phyloP scores from a whole-genome alignment of 1,284 basidiomycete species.

The Meira miltonrushii region DNA sequence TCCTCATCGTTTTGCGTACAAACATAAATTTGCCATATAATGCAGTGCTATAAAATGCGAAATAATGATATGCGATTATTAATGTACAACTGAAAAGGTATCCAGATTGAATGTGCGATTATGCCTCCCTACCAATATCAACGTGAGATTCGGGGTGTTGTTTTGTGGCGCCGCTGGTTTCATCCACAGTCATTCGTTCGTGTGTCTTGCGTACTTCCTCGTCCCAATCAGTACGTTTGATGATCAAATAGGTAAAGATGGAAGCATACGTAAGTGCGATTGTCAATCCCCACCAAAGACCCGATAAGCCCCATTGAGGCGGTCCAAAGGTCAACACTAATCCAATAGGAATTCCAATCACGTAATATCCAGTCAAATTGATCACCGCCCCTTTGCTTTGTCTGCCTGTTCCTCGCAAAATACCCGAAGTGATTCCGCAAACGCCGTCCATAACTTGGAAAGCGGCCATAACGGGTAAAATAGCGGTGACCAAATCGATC shows the following conservation, averaged over 20 bases:
- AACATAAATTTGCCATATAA: too few relatives aligned
- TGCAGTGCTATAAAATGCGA: too few relatives aligned
- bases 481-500: slow-evolving; percentile 63
- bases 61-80: too few relatives aligned
- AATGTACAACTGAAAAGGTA: too few relatives aligned
- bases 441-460: slow-evolving; percentile 73
- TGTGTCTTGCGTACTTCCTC: slow-evolving; percentile 6
- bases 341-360: slow-evolving; percentile 55
- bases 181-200: slow-evolving; percentile 4
- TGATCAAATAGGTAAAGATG: slow-evolving; percentile 1
- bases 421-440: slow-evolving; percentile 65
- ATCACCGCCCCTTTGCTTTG: slow-evolving; percentile 56
- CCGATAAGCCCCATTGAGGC: slow-evolving; percentile 48
- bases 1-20: too few relatives aligned
- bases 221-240: slow-evolving; percentile 8
- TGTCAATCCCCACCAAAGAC: slow-evolving; percentile 57
- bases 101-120: too few relatives aligned
- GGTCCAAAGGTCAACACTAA: slow-evolving; percentile 55
- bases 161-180: not conserved
- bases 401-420: slow-evolving; percentile 72
- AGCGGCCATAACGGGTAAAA: slow-evolving; percentile 66
- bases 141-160: not conserved
- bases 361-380: slow-evolving; percentile 57
- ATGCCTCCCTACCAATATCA: too few relatives aligned
- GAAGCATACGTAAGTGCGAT: slow-evolving; percentile 49